Base-by-base conservation (phyloP, 2,329 filamentous ascomycete genomes). In the Fusarium subtropicale region DNA sequence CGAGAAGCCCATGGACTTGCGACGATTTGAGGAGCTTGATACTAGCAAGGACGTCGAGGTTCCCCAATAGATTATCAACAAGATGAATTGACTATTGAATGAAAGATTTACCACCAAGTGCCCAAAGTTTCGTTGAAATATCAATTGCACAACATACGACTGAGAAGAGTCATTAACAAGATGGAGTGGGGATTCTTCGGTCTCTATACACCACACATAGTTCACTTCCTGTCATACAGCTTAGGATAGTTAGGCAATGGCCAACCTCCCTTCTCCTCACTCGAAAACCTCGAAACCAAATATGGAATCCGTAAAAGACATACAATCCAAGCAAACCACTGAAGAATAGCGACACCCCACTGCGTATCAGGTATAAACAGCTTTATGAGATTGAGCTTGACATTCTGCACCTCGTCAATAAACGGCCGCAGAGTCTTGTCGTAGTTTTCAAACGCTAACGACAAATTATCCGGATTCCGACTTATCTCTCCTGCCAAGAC, bases 1-100 rank as follows among this genome's bases (percentile, higher is more conserved):
- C 52, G 90, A 89, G 71, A 85, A 84, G 76, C 84, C 86, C 11
- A 92, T 92, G 90, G 91, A 93, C 76, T 77, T 93, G 65, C 82
- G 90, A 56, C 82, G 91, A 46, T 85, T 88, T 68, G 88, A 92
- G 77, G 91, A 93, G 79, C 78, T 91, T 74, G 88, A 90, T 67
- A 88, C 86, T 10, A 83, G 79, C 69, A 81, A 83, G 74, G 82
- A 82, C 31, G 82, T 84, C 10, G 79, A 77, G 44, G 82, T 83
- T 8, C 81, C 74, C 3, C 36, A 75, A 57, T 75, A 73, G 41
- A 63, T 34, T 2, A 42, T 39, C 3, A 16, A 24, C 11, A 13
- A 22, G 3, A 26, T 51, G 30, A 41, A 47, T 53, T 41, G 5
- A 28, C 16, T 9, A 24, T 3, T 5, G 8, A 48, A 18, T 47